Base-by-base conservation (phyloP, 345 rosid genomes). In the Heritiera fomes region DNA sequence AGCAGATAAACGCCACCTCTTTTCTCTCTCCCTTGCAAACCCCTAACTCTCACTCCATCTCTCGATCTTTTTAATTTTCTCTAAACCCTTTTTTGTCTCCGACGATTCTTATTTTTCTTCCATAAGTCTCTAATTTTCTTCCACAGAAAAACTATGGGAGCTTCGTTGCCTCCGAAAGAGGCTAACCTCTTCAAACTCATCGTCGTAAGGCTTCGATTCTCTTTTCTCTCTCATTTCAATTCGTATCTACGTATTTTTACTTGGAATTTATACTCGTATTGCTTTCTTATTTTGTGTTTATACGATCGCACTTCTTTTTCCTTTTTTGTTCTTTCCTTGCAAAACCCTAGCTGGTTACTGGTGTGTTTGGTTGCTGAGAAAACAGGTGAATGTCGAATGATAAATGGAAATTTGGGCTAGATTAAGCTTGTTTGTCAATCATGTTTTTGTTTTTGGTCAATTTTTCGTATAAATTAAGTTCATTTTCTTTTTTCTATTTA, bases 151-250 rank as follows among this genome's bases (percentile, higher is more conserved):
- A 55, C 84, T 88, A 94, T 94, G 99, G 99, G 98, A 62, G 93
- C 98, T 80, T 90, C 99, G 55, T 89, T 97, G 89, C 99, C 99
- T 86, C 89, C 95, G 70, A 97, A 97, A 86, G 99, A 97, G 88
- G 99, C 99, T 79, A 97, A 92, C 85, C 99, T 91, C 87, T 97
- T 97, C 93, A 97, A 97, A 87, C 93, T 91, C 93, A 97, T 97
- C 89, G 98, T 94, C 84, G 99, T 97, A 94, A 79, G 99, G 94
- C 83, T 82, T 83, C 74, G 77, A 75, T 77, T 82, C 80, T 47
- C 78, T 74, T 45, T 17, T 71, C 63, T 50, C 64, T 75, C 23
- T 65, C 38, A 17, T 34, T 1, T 58, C 8, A 70, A 14, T 73
- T 20, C 45, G 0, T 64, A 5, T 65, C 66, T 12, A 12, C 66